phyloP scores from a whole-genome alignment of 2,329 filamentous ascomycete genomes.

The Parafenestella ontariensis region DNA sequence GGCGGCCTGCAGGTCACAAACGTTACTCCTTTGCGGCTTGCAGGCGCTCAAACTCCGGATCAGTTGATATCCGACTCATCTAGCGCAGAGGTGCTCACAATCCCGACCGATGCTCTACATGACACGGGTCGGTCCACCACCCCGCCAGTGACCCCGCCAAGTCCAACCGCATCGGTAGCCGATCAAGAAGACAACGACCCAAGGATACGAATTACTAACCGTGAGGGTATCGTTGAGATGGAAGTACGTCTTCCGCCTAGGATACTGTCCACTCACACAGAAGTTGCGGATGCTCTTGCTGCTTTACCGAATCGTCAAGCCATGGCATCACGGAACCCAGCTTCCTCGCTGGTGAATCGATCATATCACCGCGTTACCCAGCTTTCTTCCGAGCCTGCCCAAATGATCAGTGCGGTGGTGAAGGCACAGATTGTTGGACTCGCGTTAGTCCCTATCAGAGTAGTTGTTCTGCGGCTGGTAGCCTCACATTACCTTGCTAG shows the following conservation, averaged over 20 bases:
- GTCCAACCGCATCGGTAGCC: slow-evolving; percentile 25
- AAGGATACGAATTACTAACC: slow-evolving; percentile 48
- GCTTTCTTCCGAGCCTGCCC: slow-evolving; percentile 42
- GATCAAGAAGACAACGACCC: slow-evolving; percentile 43
- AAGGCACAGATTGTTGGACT: slow-evolving; percentile 42
- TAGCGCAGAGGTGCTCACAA: slow-evolving; percentile 9
- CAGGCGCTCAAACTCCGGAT: slow-evolving; percentile 15
- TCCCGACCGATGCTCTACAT: slow-evolving; percentile 15
- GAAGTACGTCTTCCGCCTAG: slow-evolving; percentile 47
- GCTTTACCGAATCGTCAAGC: slow-evolving; percentile 12
- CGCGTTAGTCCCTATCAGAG: slow-evolving; percentile 39
- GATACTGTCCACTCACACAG: slow-evolving; percentile 38
- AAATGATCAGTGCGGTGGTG: slow-evolving; percentile 41
- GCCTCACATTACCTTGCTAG: slow-evolving; percentile 38
- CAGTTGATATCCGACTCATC: slow-evolving; percentile 3
- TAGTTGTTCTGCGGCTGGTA: slow-evolving; percentile 39
- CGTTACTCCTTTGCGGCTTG: slow-evolving; percentile 30
- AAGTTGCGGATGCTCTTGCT: slow-evolving; percentile 23
- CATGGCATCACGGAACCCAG: slow-evolving; percentile 6
- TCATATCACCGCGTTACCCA: slow-evolving; percentile 44
- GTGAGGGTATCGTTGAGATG: slow-evolving; percentile 48
- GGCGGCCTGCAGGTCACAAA: slow-evolving; percentile 29
- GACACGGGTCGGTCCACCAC: slow-evolving; percentile 27
- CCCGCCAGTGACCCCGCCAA: slow-evolving; percentile 34
- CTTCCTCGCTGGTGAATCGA: slow-evolving; percentile 7